Conservation (phyloP, 352 stramenopile species). For the Phytophthora agathidicida region DNA sequence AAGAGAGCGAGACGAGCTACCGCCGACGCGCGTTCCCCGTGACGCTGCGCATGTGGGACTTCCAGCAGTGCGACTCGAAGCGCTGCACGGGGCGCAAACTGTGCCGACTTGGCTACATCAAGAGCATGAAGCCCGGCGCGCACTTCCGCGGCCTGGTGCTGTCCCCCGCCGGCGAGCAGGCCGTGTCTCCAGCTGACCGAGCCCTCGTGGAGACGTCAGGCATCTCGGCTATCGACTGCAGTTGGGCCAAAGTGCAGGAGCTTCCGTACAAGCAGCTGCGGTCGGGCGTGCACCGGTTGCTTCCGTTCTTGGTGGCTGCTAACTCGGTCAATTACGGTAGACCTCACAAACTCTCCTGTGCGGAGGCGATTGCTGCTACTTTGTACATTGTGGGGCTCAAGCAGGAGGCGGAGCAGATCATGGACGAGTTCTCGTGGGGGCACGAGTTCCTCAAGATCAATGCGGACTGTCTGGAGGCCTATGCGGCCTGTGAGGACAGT, state of each 20-base stretch:
- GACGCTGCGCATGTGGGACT: slow-evolving; percentile 95
- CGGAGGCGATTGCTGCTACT: slow-evolving; percentile 96
- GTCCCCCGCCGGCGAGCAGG: slow-evolving; percentile 89
- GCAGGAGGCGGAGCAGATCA: slow-evolving; percentile 87
- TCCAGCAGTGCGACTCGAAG: slow-evolving; percentile 96
- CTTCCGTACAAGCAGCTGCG: slow-evolving; percentile 96
- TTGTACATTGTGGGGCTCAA: slow-evolving; percentile 97
- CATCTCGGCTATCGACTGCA: slow-evolving; percentile 97
- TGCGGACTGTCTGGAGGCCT: slow-evolving; percentile 90
- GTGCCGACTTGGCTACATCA: slow-evolving; percentile 92
- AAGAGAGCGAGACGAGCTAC: slow-evolving; percentile 72
- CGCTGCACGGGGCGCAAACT: slow-evolving; percentile 94
- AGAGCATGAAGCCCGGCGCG: slow-evolving; percentile 92
- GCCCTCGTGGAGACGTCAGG: slow-evolving; percentile 81
- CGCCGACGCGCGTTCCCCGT: slow-evolving; percentile 78
- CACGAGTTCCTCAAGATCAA: slow-evolving; percentile 96
- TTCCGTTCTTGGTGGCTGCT: slow-evolving; percentile 98
- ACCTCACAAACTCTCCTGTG: slow-evolving; percentile 96
- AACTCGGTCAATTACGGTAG: slow-evolving; percentile 99
- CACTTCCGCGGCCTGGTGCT: slow-evolving; percentile 96
- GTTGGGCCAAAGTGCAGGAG: slow-evolving; percentile 96
- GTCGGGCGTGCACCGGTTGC: slow-evolving; percentile 93
- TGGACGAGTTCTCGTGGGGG: slow-evolving; percentile 95
- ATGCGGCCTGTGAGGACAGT: slow-evolving; percentile 75
- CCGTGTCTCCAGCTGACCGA: slow-evolving; percentile 91